Evolutionary conservation across 2,329 filamentous ascomycete genomes (phyloP), one percentile per base, ranked within the genome.

Genomic region (Talaromyces albobiverticillius): DNA sequence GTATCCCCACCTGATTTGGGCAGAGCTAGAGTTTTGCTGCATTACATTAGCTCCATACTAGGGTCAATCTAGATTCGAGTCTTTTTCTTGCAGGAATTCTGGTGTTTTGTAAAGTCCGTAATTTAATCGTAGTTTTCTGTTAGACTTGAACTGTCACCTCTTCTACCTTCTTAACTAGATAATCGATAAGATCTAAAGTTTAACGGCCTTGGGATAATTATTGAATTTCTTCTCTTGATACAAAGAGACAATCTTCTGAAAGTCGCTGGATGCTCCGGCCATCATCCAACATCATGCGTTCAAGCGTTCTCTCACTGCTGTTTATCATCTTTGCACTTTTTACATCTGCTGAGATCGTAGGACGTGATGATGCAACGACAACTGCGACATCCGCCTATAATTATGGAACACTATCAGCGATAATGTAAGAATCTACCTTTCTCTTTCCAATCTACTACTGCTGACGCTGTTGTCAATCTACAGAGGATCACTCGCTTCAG

Each of bases 401-500:
- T 13, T 51, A 46, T 36, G 53, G 41, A 32, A 29, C 53, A 14
- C n/a, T 55, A 38, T 51, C 53, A 40, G 32, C 53, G 5, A 22
- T 51, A 9, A 20, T 55, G 53, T 55, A 31, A 36, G 53, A 26
- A n/a, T 13, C 13, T 25, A 31, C 22, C 14, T 41, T n/a, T 25
- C 20, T n/a, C 5, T 32, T 20, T 40, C 16, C 14, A 40, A 25
- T 13, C 5, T 3, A 31, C 9, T 9, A 20, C 14, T 38, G 34
- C n/a, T 38, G n/a, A 16, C 18, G 9, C 10, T 16, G 16, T 16
- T 40, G 36, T 11, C 6, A 4, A 20, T 20, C 3, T 22, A 13
- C 25, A 55, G 53, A 51, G 48, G 42, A 26, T 51, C 47, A 5
- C 48, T 55, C 11, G 48, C 38, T 25, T 51, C 53, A 9, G 53